Evolutionary conservation across 352 stramenopile genomes (phyloP).

Genomic region (Bremia lactucae): DNA sequence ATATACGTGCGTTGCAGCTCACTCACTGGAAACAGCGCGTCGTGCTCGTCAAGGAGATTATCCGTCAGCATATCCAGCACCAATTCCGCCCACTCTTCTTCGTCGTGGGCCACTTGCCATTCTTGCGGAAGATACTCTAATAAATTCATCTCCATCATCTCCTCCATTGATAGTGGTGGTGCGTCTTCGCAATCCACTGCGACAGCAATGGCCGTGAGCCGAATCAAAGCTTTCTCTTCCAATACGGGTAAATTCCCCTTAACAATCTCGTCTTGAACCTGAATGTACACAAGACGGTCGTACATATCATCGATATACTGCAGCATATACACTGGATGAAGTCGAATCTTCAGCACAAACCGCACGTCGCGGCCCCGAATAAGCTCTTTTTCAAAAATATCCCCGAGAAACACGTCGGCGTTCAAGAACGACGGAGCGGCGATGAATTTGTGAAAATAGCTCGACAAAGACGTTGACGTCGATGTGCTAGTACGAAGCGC

Average conservation of each 20-base stretch:
- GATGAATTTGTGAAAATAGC: conserved; percentile 74
- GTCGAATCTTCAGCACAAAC: conserved; percentile 90
- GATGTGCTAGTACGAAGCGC: conserved; percentile 14
- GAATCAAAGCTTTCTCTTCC: conserved; percentile 63
- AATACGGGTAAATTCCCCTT: conserved; percentile 77
- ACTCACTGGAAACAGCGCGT: conserved; percentile 23
- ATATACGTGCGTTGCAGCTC: conserved; percentile 81
- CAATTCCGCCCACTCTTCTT: conserved; percentile 73
- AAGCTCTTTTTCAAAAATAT: conserved; percentile 87
- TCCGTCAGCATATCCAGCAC: conserved; percentile 49
- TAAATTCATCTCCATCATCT: conserved; percentile 59
- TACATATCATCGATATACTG: conserved; percentile 82
- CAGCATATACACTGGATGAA: conserved; percentile 70
- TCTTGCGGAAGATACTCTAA: conserved; percentile 79
- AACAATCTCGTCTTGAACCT: conserved; percentile 89
- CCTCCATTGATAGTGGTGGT: conserved; percentile 38
- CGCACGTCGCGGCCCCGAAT: conserved; percentile 82
- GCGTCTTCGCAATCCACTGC: conserved; percentile 67
- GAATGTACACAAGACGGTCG: conserved; percentile 78
- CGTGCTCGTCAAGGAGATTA: conserved; percentile 40
- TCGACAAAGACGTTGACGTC: conserved; percentile 26
- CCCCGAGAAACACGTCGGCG: conserved; percentile 78
- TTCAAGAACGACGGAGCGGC: conserved; percentile 69
- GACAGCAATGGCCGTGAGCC: conserved; percentile 69
- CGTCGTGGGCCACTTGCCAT: conserved; percentile 57